phyloP scores from a whole-genome alignment of 345 rosid species.

The Adansonia digitata region DNA sequence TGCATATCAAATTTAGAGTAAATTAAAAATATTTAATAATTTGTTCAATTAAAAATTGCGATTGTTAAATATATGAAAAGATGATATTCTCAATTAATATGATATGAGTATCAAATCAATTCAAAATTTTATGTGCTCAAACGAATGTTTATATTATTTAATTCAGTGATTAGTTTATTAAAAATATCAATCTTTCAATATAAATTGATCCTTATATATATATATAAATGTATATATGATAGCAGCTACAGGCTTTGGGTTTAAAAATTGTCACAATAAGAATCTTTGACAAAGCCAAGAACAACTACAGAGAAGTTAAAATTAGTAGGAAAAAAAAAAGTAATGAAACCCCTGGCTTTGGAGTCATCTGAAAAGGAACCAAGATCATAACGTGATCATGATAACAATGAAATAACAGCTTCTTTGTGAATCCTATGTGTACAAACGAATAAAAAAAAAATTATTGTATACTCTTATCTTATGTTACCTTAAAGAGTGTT shows the following conservation, averaged over 20 bases:
- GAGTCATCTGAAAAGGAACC: background rate
- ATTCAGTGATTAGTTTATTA: no score
- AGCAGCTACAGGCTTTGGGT: background rate
- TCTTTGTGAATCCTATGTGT: conserved; percentile 3
- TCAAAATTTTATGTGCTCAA: no score
- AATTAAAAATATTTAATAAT: no score
- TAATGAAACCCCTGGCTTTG: background rate
- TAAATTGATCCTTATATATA: no score
- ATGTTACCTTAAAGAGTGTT: background rate
- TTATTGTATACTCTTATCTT: background rate
- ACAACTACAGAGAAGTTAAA: background rate
- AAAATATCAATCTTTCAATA: no score
- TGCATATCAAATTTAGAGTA: no score
- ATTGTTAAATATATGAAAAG: no score
- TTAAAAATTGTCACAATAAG: background rate
- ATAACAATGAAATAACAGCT: background rate
- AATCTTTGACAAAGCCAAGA: background rate
- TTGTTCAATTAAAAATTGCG: no score
- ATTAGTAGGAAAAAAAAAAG: background rate
- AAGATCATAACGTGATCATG: background rate
- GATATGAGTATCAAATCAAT: no score
- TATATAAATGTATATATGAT: background rate
- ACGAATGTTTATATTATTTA: no score
- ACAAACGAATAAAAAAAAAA: background rate
- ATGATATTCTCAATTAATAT: no score